Percentiles rank a stretch among this genome's conserved stretches.
These are phyloP conservation scores for Suillus placidus DNA, from an alignment of 768 basidiomycete genomes.

Conservation along the genomic window DNA sequence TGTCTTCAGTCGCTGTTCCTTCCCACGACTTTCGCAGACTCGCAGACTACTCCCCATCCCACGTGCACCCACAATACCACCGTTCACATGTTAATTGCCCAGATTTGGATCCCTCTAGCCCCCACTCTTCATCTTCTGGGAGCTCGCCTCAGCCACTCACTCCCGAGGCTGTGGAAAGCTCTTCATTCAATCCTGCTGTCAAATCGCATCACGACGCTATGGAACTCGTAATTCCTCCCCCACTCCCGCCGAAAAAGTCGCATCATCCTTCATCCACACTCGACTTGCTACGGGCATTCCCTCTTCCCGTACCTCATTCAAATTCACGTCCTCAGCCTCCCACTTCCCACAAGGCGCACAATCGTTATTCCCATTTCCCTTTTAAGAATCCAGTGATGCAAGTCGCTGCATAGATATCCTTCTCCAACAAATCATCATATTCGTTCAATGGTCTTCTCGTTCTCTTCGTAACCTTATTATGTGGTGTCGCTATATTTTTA, in stretches of 20 bases:
- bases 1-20: slow-evolving; percentile 33
- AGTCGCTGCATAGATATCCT: slow-evolving; percentile 24
- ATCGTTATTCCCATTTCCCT: slow-evolving; percentile 28
- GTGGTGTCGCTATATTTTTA: slow-evolving; percentile 41
- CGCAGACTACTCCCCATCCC: slow-evolving; percentile 22
- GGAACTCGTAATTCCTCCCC: slow-evolving; percentile 29
- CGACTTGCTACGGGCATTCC: slow-evolving; percentile 52
- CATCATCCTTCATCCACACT: slow-evolving; percentile 34
- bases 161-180: slow-evolving; percentile 27
- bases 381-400: slow-evolving; percentile 23
- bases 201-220: slow-evolving; percentile 32
- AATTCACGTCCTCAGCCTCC: slow-evolving; percentile 20
- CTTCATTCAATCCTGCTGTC: slow-evolving; percentile 23
- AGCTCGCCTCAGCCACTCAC: slow-evolving; percentile 38
- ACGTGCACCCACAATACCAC: slow-evolving; percentile 23
- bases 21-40: slow-evolving; percentile 30
- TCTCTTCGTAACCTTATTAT: slow-evolving; percentile 4
- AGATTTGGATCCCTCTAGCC: slow-evolving; percentile 46
- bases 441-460: neutral
- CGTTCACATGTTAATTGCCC: slow-evolving; percentile 35
- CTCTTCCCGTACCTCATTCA: slow-evolving; percentile 42
- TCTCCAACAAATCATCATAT: neutral
- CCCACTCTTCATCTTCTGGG: slow-evolving; percentile 39
- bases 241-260: slow-evolving; percentile 26
- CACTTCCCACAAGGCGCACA: slow-evolving; percentile 28